A percentile compares a stretch with the other conserved stretches of the same genome.
Conservation (phyloP, 768 basidiomycete species). For the Fomitopsis serialis region DNA sequence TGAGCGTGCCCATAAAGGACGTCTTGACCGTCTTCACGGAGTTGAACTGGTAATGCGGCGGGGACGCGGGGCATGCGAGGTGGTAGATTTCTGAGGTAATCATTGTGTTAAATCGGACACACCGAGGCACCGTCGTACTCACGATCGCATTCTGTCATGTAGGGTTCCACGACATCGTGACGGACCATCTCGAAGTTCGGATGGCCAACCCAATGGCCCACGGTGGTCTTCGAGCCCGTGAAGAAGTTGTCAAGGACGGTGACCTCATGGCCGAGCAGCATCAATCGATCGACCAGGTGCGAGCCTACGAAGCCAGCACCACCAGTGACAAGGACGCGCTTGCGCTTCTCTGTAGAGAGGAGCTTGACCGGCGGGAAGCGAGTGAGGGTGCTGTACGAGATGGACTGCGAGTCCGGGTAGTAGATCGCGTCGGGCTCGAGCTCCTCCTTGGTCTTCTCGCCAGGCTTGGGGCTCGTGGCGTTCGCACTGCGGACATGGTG, state of each 20-base stretch:
- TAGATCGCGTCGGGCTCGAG: slow-evolving; percentile 87
- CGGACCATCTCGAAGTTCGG: slow-evolving; percentile 98
- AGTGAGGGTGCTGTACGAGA: slow-evolving; percentile 89
- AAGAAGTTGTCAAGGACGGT: slow-evolving; percentile 99
- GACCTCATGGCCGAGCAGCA: slow-evolving; percentile 97
- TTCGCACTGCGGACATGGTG: slow-evolving; percentile 58
- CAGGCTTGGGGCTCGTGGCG: slow-evolving; percentile 25
- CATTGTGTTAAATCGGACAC: neutral
- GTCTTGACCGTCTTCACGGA: slow-evolving; percentile 98
- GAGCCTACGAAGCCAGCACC: slow-evolving; percentile 99
- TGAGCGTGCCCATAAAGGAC: slow-evolving; percentile 95
- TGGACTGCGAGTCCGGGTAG: slow-evolving; percentile 71
- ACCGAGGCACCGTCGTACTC: slow-evolving; percentile 22
- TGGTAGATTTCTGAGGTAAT: slow-evolving; percentile 83
- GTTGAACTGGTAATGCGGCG: slow-evolving; percentile 97
- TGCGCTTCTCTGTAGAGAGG: slow-evolving; percentile 69
- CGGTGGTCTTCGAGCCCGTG: slow-evolving; percentile 96
- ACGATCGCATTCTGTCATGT: slow-evolving; percentile 99
- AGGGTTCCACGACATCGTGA: slow-evolving; percentile 95
- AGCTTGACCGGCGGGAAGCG: slow-evolving; percentile 92
- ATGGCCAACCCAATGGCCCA: slow-evolving; percentile 94
- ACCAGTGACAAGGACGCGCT: slow-evolving; percentile 92
- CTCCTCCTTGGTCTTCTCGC: slow-evolving; percentile 36
- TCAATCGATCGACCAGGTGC: slow-evolving; percentile 94
- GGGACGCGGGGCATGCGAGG: slow-evolving; percentile 95